Evolutionary conservation across 148 eudicot genomes (phyloP).

Genomic region (Rhododendron williamsianum): DNA sequence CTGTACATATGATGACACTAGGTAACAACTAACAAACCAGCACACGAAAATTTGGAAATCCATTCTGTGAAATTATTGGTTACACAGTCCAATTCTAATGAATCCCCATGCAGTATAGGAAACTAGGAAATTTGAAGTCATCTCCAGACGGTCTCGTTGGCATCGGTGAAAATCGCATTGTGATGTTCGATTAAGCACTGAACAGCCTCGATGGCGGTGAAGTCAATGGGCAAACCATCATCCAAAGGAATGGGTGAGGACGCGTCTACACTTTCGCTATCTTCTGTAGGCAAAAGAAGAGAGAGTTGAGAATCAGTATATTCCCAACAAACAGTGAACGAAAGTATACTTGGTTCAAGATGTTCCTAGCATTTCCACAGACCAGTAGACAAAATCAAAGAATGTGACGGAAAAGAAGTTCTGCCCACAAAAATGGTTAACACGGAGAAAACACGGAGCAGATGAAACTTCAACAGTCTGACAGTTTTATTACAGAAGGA

Average conservation of each 20-base stretch:
- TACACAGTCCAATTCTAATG: slow-evolving; percentile 4
- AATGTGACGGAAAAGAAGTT: not conserved
- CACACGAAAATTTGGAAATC: not conserved
- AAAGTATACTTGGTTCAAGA: not conserved
- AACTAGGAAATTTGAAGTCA: slow-evolving; percentile 16
- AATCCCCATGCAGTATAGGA: not conserved
- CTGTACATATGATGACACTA: not conserved
- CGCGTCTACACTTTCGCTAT: slow-evolving; percentile 57
- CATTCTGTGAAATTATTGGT: slow-evolving; percentile 5
- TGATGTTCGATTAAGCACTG: slow-evolving; percentile 89
- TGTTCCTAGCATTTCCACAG: not conserved
- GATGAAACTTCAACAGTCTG: not conserved
- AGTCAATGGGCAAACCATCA: slow-evolving; percentile 75
- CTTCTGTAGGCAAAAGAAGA: slow-evolving; percentile 34
- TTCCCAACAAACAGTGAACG: not conserved
- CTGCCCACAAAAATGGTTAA: not conserved
- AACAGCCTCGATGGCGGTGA: slow-evolving; percentile 71
- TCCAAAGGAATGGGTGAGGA: slow-evolving; percentile 86
- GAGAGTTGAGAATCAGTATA: not conserved
- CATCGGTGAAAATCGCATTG: slow-evolving; percentile 85
- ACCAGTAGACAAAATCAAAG: not conserved
- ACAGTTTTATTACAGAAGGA: not conserved
- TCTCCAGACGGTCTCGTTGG: slow-evolving; percentile 85
- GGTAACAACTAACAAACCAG: not conserved
- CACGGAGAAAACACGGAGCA: not conserved